phyloP scores from a whole-genome alignment of 306 rosid species.

The Vigna nakashimae region DNA sequence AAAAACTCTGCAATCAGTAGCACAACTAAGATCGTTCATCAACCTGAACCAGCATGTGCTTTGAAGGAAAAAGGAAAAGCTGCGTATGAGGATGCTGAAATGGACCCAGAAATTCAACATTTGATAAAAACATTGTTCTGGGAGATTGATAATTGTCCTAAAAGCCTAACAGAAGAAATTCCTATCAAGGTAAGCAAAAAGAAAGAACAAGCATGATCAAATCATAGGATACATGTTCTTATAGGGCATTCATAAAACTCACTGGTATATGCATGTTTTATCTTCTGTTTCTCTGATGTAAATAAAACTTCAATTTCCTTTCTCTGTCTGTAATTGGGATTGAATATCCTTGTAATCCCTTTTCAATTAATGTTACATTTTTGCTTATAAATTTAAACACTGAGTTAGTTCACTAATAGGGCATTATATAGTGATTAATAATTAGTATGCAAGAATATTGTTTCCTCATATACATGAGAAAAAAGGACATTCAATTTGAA shows the following conservation, averaged over 20 bases:
- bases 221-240: too few species aligned
- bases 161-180: neutral
- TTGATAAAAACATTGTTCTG: slow-evolving; percentile 5
- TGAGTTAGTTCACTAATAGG: neutral
- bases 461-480: too few species aligned
- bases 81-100: neutral
- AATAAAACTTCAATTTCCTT: too few species aligned
- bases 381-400: neutral
- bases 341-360: too few species aligned
- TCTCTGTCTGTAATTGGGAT: too few species aligned
- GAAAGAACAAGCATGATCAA: neutral
- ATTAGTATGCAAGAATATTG: too few species aligned
- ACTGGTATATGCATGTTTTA: too few species aligned
- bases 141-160: slow-evolving; percentile 20
- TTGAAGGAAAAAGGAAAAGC: neutral
- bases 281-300: too few species aligned
- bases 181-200: neutral
- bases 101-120: slow-evolving; percentile 21
- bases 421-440: too few species aligned
- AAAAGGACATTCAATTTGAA: too few species aligned
- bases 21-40: neutral
- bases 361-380: too few species aligned
- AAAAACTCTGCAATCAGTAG: neutral
- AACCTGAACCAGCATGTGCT: neutral
- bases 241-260: neutral